Percentiles rank a stretch among this genome's conserved stretches.
These are phyloP conservation scores for Lizonia empirigonia DNA, from an alignment of 2,329 filamentous ascomycete species.

Conservation along the genomic window DNA sequence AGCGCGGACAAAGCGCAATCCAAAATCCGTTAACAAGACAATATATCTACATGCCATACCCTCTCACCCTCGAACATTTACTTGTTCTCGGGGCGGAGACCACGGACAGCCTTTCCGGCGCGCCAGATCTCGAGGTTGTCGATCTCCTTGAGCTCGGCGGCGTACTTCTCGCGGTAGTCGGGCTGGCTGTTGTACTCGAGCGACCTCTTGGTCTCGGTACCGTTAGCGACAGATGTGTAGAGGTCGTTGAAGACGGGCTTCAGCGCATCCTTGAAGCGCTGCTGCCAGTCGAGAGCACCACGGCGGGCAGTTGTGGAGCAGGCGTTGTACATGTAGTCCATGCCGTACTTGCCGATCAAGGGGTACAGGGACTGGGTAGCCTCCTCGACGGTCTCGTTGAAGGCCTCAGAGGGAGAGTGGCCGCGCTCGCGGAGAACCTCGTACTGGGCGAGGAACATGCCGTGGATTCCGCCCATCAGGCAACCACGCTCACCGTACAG, in stretches of 20 bases:
- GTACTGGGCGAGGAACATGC: slow-evolving; percentile 99
- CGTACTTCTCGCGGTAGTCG: slow-evolving; percentile 96
- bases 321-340: slow-evolving; percentile 99
- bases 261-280: slow-evolving; percentile 94
- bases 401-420: slow-evolving; percentile 96
- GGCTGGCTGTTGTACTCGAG: slow-evolving; percentile 95
- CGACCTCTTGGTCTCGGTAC: slow-evolving; percentile 92
- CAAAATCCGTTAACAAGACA: slow-evolving; percentile 7
- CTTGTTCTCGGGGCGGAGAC: slow-evolving; percentile 49
- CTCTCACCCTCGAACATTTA: slow-evolving; percentile 21
- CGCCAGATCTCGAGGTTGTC: slow-evolving; percentile 98
- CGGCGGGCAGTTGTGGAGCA: slow-evolving; percentile 98
- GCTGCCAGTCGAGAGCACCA: slow-evolving; percentile 98
- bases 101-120: slow-evolving; percentile 93
- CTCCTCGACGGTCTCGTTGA: slow-evolving; percentile 99
- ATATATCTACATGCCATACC: slow-evolving; percentile 10
- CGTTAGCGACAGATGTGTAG: slow-evolving; percentile 89
- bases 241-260: slow-evolving; percentile 99
- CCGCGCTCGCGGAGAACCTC: slow-evolving; percentile 99
- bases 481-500: slow-evolving; percentile 99
- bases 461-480: slow-evolving; percentile 99
- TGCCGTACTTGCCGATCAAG: slow-evolving; percentile 94
- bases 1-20: slow-evolving; percentile 14
- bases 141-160: slow-evolving; percentile 99
- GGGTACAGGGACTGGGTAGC: slow-evolving; percentile 98